phyloP scores from a whole-genome alignment of 2,329 filamentous ascomycete species.

The Alternaria gansuensis region DNA sequence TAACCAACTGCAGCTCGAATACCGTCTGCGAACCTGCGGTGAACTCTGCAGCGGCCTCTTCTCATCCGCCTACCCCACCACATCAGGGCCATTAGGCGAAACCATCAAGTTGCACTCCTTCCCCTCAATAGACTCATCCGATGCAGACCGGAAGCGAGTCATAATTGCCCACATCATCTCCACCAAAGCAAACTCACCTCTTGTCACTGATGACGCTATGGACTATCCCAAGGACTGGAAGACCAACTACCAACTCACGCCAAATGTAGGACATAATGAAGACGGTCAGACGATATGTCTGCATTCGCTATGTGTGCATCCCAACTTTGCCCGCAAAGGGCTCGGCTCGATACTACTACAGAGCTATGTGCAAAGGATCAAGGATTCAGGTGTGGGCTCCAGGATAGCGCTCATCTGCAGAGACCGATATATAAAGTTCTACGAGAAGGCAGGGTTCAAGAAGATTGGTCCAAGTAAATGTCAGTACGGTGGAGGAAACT shows the following conservation, averaged over 20 bases:
- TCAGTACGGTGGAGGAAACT: conserved; percentile 79
- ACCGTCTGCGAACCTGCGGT: conserved; percentile 77
- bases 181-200: conserved; percentile 70
- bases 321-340: conserved; percentile 76
- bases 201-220: conserved; percentile 82
- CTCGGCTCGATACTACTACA: conserved; percentile 78
- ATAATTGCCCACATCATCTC: conserved; percentile 81
- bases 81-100: conserved; percentile 54
- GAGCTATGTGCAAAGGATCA: conserved; percentile 80
- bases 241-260: conserved; percentile 50
- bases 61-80: conserved; percentile 69
- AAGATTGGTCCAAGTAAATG: conserved; percentile 73
- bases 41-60: conserved; percentile 84
- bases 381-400: conserved; percentile 73
- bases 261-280: conserved; percentile 72
- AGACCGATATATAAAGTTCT: conserved; percentile 76
- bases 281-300: conserved; percentile 78
- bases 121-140: conserved; percentile 66
- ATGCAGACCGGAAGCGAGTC: conserved; percentile 66
- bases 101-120: conserved; percentile 65
- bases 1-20: conserved; percentile 68
- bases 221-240: conserved; percentile 73
- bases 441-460: conserved; percentile 76
- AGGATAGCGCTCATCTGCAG: conserved; percentile 80
- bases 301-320: conserved; percentile 83